Evolutionary conservation across 2,329 filamentous ascomycete species (phyloP), one percentile per base, ranked within the genome.

Genomic region (Nemania diffusa): DNA sequence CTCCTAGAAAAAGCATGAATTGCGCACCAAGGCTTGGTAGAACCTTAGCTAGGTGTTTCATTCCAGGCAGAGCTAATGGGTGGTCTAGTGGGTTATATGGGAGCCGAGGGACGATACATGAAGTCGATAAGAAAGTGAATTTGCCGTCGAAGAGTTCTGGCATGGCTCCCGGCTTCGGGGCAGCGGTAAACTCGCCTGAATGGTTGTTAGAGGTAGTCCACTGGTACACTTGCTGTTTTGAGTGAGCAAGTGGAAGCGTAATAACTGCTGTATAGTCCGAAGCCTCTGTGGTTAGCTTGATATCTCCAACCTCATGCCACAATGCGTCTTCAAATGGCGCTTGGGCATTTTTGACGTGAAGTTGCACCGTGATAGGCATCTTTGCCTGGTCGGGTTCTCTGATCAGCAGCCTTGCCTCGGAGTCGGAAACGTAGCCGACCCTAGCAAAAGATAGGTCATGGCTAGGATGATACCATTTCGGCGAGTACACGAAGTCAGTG

Each of bases 71-170:
- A 11, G 91, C 86, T 2, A 98, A 84, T 0, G 95, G 88, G 76
- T 97, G 93, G 44, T 93, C 88, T n/a, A 94, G 79, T 0, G 93
- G 92, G 50, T 87, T 92, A 79, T 99, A 99, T 0, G 96, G 96
- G 63, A 98, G 93, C 20, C 93, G 91, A 11, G 92, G 91, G 73
- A 97, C 92, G 74, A 98, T 93, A 79, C 96, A 99, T 48, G 93
- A 97, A 0, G 93, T 96, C 3, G 94, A 93, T 7, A 98, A 81
- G 77, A 99, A 99, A 0, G 93, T 97, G 73, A 97, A 95, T 64
- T 89, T 90, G 46, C 90, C 90, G 57, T 89, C 85, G 50, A 85
- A 85, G 4, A 85, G 83, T 17, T 84, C 81, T 0, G 89, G 86
- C 69, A 87, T 84, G 1, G 86, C 83, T 11, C 94, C 93, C 0